Base-by-base conservation (phyloP, 768 basidiomycete species). In the Ramaria sp. region DNA sequence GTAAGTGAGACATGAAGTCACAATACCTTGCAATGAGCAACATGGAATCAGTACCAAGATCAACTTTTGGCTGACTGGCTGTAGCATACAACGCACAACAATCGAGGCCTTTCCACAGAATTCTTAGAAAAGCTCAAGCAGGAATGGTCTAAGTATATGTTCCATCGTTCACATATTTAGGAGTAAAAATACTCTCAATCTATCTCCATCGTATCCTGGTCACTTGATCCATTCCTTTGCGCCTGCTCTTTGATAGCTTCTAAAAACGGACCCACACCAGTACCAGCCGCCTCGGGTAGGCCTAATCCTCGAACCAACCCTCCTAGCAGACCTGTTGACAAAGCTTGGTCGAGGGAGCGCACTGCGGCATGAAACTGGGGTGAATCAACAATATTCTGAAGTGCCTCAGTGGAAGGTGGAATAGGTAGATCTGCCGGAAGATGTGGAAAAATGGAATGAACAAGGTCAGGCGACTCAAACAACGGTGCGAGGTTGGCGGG, bases 281-380 rank as follows among this genome's bases (percentile, higher is more conserved):
- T 77, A 0, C 91, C 92, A 7, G 92, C 92, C 63, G 86, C 86
- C 64, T 87, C 89, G 0, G 90, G 88, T 38, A 96, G 71, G 2
- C 91, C 92, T 7, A 96, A 73, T 24, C 82, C 78, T 34, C 83
- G 73, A 57, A 95, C 89, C 19, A 94, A 74, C 0, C 77, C 80
- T 6, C 83, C 84, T 2, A 93, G 72, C 51, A 91, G 69, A 7
- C 92, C 92, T 0, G 88, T 92, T 51, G 84, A 74, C 54, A 96
- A 73, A 6, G 91, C 92, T 64, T 86, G 83, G 66, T 96, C 92
- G 48, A 96, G 78, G 66, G 79, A 87, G 2, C 79, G 73, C 19
- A 93, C 87, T 1, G 88, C 85, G 5, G 80, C 72, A 59, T 86
- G 84, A 71, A 94, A 92, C 63, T 88, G 91, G 0, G 89, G 86